Conservation (phyloP, 2,329 filamentous ascomycete genomes). For the Fusarium foetens region DNA sequence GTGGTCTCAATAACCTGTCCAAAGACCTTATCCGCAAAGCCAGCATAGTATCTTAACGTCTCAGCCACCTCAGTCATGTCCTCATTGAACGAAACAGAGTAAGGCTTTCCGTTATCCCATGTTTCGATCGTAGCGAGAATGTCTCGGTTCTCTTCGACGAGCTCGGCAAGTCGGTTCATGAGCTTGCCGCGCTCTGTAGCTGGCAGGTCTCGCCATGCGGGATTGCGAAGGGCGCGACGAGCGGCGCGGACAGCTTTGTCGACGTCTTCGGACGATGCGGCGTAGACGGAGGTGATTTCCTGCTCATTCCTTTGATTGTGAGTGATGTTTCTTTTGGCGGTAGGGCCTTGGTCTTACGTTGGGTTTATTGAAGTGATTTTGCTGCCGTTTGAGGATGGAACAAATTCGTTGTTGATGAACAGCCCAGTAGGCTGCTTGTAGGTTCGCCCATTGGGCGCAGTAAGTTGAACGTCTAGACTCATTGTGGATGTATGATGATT, state of each 20-base stretch:
- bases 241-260: constrained; percentile 57
- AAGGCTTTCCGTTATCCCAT: constrained; percentile 82
- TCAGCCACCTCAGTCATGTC: constrained; percentile 64
- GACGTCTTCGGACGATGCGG: constrained; percentile 46
- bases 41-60: constrained; percentile 77
- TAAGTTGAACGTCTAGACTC: constrained; percentile 45
- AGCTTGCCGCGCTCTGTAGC: constrained; percentile 74
- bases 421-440: constrained; percentile 75
- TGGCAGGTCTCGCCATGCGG: constrained; percentile 75
- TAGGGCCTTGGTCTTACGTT: constrained; percentile 38
- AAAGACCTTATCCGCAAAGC: constrained; percentile 82
- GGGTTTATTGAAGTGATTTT: constrained; percentile 70
- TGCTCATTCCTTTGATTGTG: constrained; percentile 43
- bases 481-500: constrained; percentile 17
- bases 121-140: constrained; percentile 69
- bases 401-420: constrained; percentile 77
- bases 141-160: constrained; percentile 72
- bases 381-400: constrained; percentile 63
- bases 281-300: constrained; percentile 48
- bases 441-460: constrained; percentile 68
- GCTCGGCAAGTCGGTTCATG: constrained; percentile 75
- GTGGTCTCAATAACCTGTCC: constrained; percentile 79
- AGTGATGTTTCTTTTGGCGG: not conserved
- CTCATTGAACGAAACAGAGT: constrained; percentile 70
- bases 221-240: constrained; percentile 72